Percentiles rank a stretch among this genome's conserved stretches.
Evolutionary conservation across 1,139 yeast genomes (phyloP).

Genomic region (Kodamaea derodonti): DNA sequence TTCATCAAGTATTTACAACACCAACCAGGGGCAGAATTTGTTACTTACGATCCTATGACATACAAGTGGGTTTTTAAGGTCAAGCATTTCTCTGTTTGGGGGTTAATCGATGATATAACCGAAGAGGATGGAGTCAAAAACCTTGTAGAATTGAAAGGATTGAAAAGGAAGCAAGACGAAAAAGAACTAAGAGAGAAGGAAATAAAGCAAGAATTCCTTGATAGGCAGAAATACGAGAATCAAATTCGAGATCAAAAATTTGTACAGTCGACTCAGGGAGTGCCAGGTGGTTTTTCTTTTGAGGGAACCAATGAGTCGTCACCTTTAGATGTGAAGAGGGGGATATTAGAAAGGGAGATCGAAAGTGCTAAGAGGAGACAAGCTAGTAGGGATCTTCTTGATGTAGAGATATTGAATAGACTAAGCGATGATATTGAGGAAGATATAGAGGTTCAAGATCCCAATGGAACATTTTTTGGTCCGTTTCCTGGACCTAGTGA

Average conservation of each 20-base stretch:
- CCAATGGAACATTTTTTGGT: background rate
- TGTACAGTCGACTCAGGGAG: conserved; percentile 23
- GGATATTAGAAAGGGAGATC: conserved; percentile 5
- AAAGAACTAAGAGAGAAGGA: conserved; percentile 25
- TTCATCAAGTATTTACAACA: conserved; percentile 49
- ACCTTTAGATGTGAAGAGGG: conserved; percentile 7
- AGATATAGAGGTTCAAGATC: background rate
- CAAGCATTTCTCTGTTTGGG: conserved; percentile 93
- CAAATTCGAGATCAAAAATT: conserved; percentile 37
- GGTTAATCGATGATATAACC: conserved; percentile 68
- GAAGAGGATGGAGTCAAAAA: conserved; percentile 45
- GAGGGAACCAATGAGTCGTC: conserved; percentile 2
- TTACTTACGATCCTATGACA: conserved; percentile 75
- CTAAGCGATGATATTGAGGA: background rate
- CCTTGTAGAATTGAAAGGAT: conserved; percentile 16
- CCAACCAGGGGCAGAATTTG: conserved; percentile 64
- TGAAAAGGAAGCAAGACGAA: conserved; percentile 28
- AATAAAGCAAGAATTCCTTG: conserved; percentile 23
- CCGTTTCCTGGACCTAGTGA: background rate
- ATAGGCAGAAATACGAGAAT: conserved; percentile 23
- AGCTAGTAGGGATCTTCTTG: conserved; percentile 16
- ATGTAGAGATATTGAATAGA: conserved; percentile 21
- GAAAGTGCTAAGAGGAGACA: background rate
- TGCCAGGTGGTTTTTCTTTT: conserved; percentile 32
- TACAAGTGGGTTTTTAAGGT: conserved; percentile 81